Percentiles rank a stretch among this genome's conserved stretches.
Evolutionary conservation across 2,329 filamentous ascomycete species (phyloP).

Genomic region (Colletotrichum abscissum): DNA sequence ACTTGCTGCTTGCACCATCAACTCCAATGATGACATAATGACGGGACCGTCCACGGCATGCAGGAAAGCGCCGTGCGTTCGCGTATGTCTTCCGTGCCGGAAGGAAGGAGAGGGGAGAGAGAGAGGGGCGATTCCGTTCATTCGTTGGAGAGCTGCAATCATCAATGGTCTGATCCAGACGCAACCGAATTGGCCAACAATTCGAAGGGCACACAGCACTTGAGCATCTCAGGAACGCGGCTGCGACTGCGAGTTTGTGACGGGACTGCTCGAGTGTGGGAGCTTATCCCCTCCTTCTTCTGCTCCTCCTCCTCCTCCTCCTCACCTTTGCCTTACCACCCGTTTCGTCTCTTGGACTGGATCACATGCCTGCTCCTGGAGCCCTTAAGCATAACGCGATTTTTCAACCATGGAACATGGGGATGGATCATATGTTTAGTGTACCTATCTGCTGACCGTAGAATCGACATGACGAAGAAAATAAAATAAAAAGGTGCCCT

Average conservation of each 20-base stretch:
- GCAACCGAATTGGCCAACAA: not conserved
- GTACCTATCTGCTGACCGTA: slow-evolving; percentile 4
- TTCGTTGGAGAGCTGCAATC: not conserved
- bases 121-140: not conserved
- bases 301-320: no score
- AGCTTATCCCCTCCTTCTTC: not conserved
- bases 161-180: not conserved
- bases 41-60: slow-evolving; percentile 10
- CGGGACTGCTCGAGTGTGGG: not conserved
- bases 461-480: slow-evolving; percentile 6
- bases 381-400: not conserved
- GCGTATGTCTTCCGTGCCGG: not conserved
- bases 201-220: not conserved
- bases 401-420: not conserved
- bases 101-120: not conserved
- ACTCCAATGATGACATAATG: slow-evolving; percentile 20
- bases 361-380: not conserved
- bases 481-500: not conserved
- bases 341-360: not conserved
- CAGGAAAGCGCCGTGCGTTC: slow-evolving; percentile 3
- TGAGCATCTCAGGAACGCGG: not conserved
- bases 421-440: not conserved
- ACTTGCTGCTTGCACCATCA: not conserved
- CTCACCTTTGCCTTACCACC: not conserved
- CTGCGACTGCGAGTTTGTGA: not conserved